phyloP scores from a whole-genome alignment of 257 asterid genomes.

The Capsicum rhomboideum region DNA sequence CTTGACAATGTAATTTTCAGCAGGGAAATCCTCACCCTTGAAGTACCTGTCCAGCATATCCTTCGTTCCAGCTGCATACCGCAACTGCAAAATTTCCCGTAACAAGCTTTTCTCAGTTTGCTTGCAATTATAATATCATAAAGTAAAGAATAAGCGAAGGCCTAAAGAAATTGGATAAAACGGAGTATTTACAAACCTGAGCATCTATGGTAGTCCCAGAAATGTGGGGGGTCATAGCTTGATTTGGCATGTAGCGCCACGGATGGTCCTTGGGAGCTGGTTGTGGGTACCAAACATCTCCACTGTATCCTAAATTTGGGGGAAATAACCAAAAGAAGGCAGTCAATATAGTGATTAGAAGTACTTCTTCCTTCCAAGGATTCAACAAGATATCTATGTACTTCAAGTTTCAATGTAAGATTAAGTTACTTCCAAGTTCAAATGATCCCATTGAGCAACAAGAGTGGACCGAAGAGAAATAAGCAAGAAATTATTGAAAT shows the following conservation, averaged over 20 bases:
- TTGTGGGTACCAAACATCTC: conserved; percentile 98
- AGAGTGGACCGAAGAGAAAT: background rate
- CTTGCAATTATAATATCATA: background rate
- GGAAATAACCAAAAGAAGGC: background rate
- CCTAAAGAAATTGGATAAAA: background rate
- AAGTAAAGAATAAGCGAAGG: background rate
- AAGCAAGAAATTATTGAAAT: background rate
- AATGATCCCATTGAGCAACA: background rate
- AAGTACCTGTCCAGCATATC: conserved; percentile 95
- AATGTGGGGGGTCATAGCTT: conserved; percentile 97
- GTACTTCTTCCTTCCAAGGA: background rate
- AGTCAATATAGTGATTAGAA: background rate
- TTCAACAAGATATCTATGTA: background rate
- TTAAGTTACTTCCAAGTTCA: background rate
- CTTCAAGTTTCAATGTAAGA: background rate
- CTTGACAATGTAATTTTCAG: conserved; percentile 87
- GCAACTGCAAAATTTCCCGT: conserved; percentile 41
- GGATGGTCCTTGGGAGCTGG: conserved; percentile 99
- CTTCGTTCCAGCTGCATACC: conserved; percentile 89
- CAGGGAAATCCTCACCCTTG: conserved; percentile 91
- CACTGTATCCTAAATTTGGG: conserved; percentile 65
- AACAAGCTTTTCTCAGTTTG: background rate
- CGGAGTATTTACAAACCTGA: conserved; percentile 40
- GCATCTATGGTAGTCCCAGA: conserved; percentile 98
- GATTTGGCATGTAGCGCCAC: conserved; percentile 99